A percentile compares a stretch with the other conserved stretches of the same genome.
phyloP scores from a whole-genome alignment of 805 yeast genomes.

The Sugiyamaella boreocaroliniensis region DNA sequence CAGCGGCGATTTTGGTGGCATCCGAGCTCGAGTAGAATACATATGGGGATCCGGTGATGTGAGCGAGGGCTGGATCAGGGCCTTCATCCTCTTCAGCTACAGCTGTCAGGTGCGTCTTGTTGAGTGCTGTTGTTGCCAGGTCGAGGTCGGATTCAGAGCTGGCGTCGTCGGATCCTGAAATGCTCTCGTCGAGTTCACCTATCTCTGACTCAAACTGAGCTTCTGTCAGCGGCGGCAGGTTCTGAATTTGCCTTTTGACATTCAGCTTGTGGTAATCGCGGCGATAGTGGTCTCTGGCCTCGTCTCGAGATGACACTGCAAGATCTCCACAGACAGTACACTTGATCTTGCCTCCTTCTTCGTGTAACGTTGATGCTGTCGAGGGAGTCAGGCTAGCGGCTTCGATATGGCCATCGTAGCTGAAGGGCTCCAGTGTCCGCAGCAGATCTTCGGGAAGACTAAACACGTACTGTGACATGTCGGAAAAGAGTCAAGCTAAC shows the following conservation, averaged over 20 bases:
- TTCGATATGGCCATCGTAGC: slow-evolving; percentile 2
- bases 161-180: slow-evolving; percentile 50
- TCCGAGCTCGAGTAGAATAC: slow-evolving; percentile 48
- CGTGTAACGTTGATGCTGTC: background rate
- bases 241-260: slow-evolving; percentile 44
- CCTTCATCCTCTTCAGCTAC: slow-evolving; percentile 11
- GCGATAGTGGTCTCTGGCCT: slow-evolving; percentile 42
- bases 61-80: slow-evolving; percentile 15
- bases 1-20: slow-evolving; percentile 30
- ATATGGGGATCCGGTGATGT: slow-evolving; percentile 50
- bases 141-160: background rate
- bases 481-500: background rate
- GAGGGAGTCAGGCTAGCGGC: background rate
- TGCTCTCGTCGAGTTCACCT: slow-evolving; percentile 41
- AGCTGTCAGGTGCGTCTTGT: background rate
- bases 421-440: background rate
- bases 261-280: slow-evolving; percentile 56
- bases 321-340: slow-evolving; percentile 16
- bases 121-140: background rate
- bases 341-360: slow-evolving; percentile 1
- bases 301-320: background rate
- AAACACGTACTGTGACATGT: slow-evolving; percentile 8
- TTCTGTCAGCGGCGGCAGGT: slow-evolving; percentile 43
- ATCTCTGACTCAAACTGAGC: slow-evolving; percentile 51
- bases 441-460: slow-evolving; percentile 12